Base-by-base conservation (phyloP, 208 protist species). In the Wallacemonas collosoma region DNA sequence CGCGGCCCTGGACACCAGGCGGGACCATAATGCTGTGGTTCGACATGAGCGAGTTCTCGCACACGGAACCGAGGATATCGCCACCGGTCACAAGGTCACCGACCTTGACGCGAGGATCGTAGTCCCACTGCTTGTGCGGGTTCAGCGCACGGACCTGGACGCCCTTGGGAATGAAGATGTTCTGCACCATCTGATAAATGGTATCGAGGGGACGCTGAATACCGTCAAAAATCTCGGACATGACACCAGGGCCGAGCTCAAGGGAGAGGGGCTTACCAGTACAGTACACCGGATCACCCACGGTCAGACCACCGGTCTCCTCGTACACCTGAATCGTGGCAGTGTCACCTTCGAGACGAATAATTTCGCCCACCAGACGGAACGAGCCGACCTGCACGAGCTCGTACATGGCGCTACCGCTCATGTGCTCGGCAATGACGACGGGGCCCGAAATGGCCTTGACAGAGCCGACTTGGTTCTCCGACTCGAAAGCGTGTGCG, bases 261-360 rank as follows among this genome's bases (percentile, higher is more conserved):
- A 99, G 98, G 48, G 98, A 99, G 3, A 99, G 94, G 47, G 99
- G 99, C 87, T 99, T 98, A 62, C 98, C 98, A 11, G 99, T 99
- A 74, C 99, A 95, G 60, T 98, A 90, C 4, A 99, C 99, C 58
- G 98, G 98, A 79, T 99, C 99, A 56, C 99, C 99, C 40, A 99
- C 98, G 35, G 94, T 98, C n/a, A 99, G 90, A 77, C 99, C 99
- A 39, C 98, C 95, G 36, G 99, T 99, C 81, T 99, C 98, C 86
- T 99, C 99, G 90, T 99, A 99, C 17, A 99, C 98, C 88, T 99
- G 99, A 81, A 99, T 99, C 12, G 98, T 99, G 3, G 99, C 99
- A 8, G 93, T 99, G 83, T 99, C 98, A 51, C 87, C 93, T 82
- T 99, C 98, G 35, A 99, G 93, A 81, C 98, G 94, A 97, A 99